Base-by-base conservation (phyloP, 2,329 filamentous ascomycete species). In the Sarocladiaceae sp. region DNA sequence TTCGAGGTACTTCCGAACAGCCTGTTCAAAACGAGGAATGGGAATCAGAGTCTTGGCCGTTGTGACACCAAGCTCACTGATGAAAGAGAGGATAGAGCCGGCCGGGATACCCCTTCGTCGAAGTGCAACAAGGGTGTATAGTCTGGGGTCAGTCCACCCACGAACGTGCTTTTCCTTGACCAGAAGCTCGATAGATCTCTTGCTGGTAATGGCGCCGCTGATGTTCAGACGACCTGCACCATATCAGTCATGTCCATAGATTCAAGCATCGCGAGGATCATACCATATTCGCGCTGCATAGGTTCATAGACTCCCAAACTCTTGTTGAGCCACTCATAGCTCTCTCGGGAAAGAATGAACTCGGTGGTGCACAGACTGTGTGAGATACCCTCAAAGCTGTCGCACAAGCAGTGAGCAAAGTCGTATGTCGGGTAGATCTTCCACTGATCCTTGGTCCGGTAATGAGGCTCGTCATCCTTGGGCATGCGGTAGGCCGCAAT, bases 331-430 rank as follows among this genome's bases (percentile, higher is more conserved):
- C 78, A 97, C 58, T 97, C 90, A 59, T 97, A 98, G 31, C 87
- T 93, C 37, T 86, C 82, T 47, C 91, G 73, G 16, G 86, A 85
- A 43, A 87, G 79, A 52, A 90, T 81, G 56, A 97, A 96, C 62
- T 97, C 93, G 2, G 86, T 91, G 0, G 93, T 97, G 62, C 91
- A 97, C 16, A 97, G 72, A 12, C 85, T 91, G 68, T 96, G 91
- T 0, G 90, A 90, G 56, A 97, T 94, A 15, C 78, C 78, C 64
- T 98, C 93, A 51, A 95, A 88, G 53, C 86, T 90, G 73, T 97
- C 93, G 55, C 87, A 91, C 18, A 96, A 72, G 62, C 87, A 95
- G 68, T 94, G 88, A 0, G 85, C 85, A 60, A 94, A 94, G 62
- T 95, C 90, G 58, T 96, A 96, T 5, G 47, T 48, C 10, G 47